phyloP scores from a whole-genome alignment of 192 early-diverging fungal genomes.

The Kickxella alabastrina region DNA sequence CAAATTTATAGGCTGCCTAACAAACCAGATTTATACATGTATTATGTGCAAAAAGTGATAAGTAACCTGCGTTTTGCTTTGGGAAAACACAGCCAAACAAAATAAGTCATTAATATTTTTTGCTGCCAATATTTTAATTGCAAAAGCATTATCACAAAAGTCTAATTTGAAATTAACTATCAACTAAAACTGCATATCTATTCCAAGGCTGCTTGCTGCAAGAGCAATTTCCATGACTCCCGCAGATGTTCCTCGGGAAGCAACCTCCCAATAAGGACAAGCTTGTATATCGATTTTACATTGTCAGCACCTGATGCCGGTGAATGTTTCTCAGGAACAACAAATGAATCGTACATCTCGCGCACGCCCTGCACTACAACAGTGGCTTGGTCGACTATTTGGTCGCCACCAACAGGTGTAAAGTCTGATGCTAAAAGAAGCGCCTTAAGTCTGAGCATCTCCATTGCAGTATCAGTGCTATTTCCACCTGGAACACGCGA shows the following conservation, averaged over 20 bases:
- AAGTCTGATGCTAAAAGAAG: slow-evolving; percentile 44
- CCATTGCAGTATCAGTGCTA: slow-evolving; percentile 16
- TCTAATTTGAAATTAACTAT: slow-evolving; percentile 3
- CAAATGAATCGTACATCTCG: slow-evolving; percentile 60
- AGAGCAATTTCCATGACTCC: slow-evolving; percentile 25
- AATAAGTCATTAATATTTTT: background rate
- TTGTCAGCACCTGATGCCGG: background rate
- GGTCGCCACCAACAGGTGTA: slow-evolving; percentile 26
- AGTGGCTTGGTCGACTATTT: slow-evolving; percentile 12
- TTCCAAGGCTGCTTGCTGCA: slow-evolving; percentile 12
- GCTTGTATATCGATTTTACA: slow-evolving; percentile 9
- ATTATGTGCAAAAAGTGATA: too few relatives aligned
- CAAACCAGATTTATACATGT: too few relatives aligned
- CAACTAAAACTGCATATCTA: background rate
- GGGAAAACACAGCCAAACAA: too few relatives aligned
- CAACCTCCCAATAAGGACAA: slow-evolving; percentile 44
- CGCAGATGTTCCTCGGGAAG: slow-evolving; percentile 35
- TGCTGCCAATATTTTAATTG: background rate
- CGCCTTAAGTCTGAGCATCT: slow-evolving; percentile 60
- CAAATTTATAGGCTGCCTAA: too few relatives aligned
- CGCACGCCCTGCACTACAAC: slow-evolving; percentile 64
- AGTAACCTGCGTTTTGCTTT: too few relatives aligned
- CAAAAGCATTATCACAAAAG: background rate
- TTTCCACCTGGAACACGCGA: slow-evolving; percentile 45
- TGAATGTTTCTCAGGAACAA: slow-evolving; percentile 14